These are phyloP conservation scores for Amborella trichopoda DNA, from an alignment of 164 flowering plant genomes.

Conservation along the genomic window DNA sequence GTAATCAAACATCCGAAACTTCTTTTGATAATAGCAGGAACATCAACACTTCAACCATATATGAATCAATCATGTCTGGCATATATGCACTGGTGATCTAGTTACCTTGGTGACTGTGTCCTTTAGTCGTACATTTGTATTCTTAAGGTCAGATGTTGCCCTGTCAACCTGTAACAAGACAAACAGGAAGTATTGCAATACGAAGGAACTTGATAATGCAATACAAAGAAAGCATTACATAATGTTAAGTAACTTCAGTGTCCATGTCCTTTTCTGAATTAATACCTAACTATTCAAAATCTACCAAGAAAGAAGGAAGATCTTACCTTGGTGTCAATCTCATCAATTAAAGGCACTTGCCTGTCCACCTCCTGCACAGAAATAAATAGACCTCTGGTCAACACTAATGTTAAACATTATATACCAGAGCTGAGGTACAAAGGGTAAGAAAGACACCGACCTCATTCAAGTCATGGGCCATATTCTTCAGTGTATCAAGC, in stretches of 20 bases:
- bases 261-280: too few species aligned
- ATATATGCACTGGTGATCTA: too few species aligned
- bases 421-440: neutral
- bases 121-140: constrained; percentile 94
- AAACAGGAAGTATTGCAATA: neutral
- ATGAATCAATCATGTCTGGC: too few species aligned
- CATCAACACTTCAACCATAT: too few species aligned
- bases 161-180: constrained; percentile 62
- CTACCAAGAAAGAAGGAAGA: neutral
- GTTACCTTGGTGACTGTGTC: constrained; percentile 79
- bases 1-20: too few species aligned
- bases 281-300: neutral
- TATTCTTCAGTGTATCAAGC: constrained; percentile 74
- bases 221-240: too few species aligned
- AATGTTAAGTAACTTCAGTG: too few species aligned
- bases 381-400: neutral
- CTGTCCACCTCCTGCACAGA: constrained; percentile 79
- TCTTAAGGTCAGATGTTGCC: constrained; percentile 87
- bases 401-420: neutral
- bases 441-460: constrained; percentile 20
- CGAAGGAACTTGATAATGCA: neutral
- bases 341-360: constrained; percentile 95
- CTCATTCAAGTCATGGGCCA: constrained; percentile 99
- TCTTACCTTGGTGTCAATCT: constrained; percentile 83
- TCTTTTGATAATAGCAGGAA: too few species aligned